Base-by-base conservation (phyloP, 1,284 basidiomycete species). In the Irpex sp. region DNA sequence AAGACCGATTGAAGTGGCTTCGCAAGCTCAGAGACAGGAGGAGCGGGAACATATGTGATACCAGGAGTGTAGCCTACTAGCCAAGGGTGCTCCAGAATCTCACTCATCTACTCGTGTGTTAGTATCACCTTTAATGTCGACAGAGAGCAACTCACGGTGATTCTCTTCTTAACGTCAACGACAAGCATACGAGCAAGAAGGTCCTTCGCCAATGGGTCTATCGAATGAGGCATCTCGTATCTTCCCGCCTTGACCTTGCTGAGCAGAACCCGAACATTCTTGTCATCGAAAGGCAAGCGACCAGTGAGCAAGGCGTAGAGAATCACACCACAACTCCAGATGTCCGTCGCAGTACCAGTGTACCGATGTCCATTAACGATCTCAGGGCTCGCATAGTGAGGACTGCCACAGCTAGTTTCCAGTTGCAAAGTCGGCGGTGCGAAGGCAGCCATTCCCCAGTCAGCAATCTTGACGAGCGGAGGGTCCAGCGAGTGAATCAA, bases 401-500 rank as follows among this genome's bases (percentile, higher is more conserved):
- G 97, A 66, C 92, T 94, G 13, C 97, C 97, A 72, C 97, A 99
- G 73, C 92, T 95, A 2, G 97, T 99, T 79, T 98, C 94, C 56
- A 98, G 87, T 75, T 97, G 86, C 55, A 89, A 82, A 47, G 86
- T 82, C 35, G 89, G 90, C 57, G 88, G 89, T 58, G 91, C 90
- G 69, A 95, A 93, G 13, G 95, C 93, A 17, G 97, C 97, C 97
- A 99, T 99, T 51, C 97, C 97, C 87, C 97, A 99, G 77, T 99
- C 97, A 31, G 96, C 97, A 43, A 99, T 93, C 81, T 99, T 99
- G 80, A 98, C 86, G 71, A 94, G 84, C 67, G 93, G 93, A 62
- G 95, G 85, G 60, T 86, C 83, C 68, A 93, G 81, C 61, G 90
- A 90, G 67, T 95, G 91, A 63, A 97, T 91, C 50, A 98, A 81